These are phyloP conservation scores for Salvia splendens DNA, from an alignment of 257 asterid genomes.

Conservation along the genomic window DNA sequence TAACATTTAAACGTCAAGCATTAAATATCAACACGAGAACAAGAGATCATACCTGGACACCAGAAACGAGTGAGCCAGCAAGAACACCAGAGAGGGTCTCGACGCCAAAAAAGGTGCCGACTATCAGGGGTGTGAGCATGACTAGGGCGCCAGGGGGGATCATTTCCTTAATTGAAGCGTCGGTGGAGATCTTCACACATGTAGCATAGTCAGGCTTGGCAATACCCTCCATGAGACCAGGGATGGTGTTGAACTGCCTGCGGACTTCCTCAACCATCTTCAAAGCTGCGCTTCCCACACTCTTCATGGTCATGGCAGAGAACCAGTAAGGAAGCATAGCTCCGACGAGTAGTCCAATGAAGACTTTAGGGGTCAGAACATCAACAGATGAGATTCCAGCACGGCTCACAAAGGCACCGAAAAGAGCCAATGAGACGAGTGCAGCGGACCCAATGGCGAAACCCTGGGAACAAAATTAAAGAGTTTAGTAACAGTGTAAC, in stretches of 20 bases:
- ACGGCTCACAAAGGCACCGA: constrained; percentile 92
- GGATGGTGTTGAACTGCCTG: constrained; percentile 79
- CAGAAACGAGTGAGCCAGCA: constrained; percentile 91
- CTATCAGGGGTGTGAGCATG: constrained; percentile 91
- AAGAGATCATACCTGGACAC: constrained; percentile 69
- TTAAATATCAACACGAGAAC: not conserved
- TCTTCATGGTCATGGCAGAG: constrained; percentile 98
- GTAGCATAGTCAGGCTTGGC: constrained; percentile 86
- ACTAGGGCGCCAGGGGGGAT: constrained; percentile 92
- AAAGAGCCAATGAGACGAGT: constrained; percentile 79
- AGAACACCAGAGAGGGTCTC: constrained; percentile 92
- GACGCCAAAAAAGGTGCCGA: constrained; percentile 80
- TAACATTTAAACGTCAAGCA: not conserved
- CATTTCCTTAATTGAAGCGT: constrained; percentile 89
- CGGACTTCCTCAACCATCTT: constrained; percentile 97
- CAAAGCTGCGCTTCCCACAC: constrained; percentile 88
- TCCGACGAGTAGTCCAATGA: constrained; percentile 80
- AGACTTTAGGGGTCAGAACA: constrained; percentile 84
- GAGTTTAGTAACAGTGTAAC: not conserved
- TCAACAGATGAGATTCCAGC: constrained; percentile 69
- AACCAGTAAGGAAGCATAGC: constrained; percentile 98
- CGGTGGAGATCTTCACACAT: constrained; percentile 87
- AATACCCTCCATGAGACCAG: constrained; percentile 82
- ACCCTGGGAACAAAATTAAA: constrained; percentile 47
- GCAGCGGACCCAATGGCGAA: constrained; percentile 95